Percentiles rank a stretch among this genome's conserved stretches.
Evolutionary conservation across 352 stramenopile genomes (phyloP).

Genomic region (Globisporangium ultimum): DNA sequence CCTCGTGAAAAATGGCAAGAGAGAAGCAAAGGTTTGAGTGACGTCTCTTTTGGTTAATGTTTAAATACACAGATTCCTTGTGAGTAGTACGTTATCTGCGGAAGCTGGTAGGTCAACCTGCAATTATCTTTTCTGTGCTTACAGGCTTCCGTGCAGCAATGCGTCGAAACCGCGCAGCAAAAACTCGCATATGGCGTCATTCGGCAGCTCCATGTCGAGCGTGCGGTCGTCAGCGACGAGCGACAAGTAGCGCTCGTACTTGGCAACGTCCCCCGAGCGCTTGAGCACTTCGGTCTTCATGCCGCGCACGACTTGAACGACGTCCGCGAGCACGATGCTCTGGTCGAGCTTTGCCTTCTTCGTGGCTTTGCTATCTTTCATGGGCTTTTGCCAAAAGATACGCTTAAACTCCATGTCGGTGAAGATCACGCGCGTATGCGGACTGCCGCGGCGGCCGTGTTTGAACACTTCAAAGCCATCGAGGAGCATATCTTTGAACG

Average conservation of each 20-base stretch:
- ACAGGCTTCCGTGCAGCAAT: conserved; percentile 26
- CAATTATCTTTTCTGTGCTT: neutral
- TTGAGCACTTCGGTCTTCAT: conserved; percentile 83
- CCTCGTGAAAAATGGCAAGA: no score
- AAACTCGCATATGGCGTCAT: conserved; percentile 52
- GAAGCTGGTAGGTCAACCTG: no score
- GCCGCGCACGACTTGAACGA: conserved; percentile 66
- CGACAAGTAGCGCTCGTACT: conserved; percentile 73
- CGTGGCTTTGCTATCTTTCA: conserved; percentile 40
- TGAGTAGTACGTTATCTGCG: conserved; percentile 1
- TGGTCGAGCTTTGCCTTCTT: conserved; percentile 72
- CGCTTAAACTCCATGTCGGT: conserved; percentile 73
- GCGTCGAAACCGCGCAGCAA: conserved; percentile 54
- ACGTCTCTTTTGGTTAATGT: conserved; percentile 4
- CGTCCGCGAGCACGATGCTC: conserved; percentile 58
- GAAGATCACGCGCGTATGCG: conserved; percentile 65
- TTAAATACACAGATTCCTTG: conserved; percentile 7
- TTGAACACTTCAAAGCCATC: conserved; percentile 77
- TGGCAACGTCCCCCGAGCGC: conserved; percentile 57
- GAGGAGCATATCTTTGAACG: conserved; percentile 60
- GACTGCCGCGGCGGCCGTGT: conserved; percentile 60
- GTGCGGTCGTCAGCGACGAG: conserved; percentile 67
- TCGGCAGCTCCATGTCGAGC: conserved; percentile 63
- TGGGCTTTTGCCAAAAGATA: conserved; percentile 78
- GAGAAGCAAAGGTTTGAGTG: neutral